These are phyloP conservation scores for Dispira parvispora DNA, from an alignment of 192 early-diverging fungal genomes.

Conservation along the genomic window DNA sequence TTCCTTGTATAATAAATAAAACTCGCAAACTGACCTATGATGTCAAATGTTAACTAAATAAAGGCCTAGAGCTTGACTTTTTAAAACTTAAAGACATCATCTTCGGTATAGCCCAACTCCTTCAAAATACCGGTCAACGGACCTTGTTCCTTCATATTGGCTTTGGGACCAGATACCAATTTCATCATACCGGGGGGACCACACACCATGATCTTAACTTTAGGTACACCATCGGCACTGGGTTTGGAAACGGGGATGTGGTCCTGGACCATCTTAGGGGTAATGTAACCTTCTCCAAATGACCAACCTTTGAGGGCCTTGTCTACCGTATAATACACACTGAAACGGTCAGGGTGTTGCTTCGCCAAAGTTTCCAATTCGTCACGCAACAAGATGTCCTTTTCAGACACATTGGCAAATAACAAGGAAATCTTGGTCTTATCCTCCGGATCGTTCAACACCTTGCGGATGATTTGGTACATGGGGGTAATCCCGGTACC, in stretches of 20 bases:
- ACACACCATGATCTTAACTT: slow-evolving; percentile 37
- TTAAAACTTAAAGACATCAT: slow-evolving; percentile 77
- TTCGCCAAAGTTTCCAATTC: slow-evolving; percentile 41
- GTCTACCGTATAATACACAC: slow-evolving; percentile 46
- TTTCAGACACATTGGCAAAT: slow-evolving; percentile 56
- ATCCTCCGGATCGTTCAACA: slow-evolving; percentile 44
- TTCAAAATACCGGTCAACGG: slow-evolving; percentile 66
- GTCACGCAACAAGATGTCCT: slow-evolving; percentile 57
- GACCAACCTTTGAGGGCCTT: slow-evolving; percentile 47
- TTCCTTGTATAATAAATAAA: too few species aligned
- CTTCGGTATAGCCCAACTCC: slow-evolving; percentile 49
- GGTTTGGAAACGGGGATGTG: slow-evolving; percentile 37
- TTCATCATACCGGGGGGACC: slow-evolving; percentile 59
- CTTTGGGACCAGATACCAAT: slow-evolving; percentile 61
- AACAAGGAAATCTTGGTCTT: slow-evolving; percentile 56
- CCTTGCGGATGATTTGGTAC: slow-evolving; percentile 55
- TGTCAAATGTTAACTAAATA: not conserved
- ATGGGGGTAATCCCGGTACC: slow-evolving; percentile 80
- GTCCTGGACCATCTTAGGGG: slow-evolving; percentile 46
- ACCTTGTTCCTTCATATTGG: slow-evolving; percentile 66
- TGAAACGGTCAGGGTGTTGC: slow-evolving; percentile 42
- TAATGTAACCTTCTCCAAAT: slow-evolving; percentile 58
- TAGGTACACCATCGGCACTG: slow-evolving; percentile 22
- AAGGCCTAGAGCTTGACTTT: slow-evolving; percentile 6
- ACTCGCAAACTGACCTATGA: too few species aligned